phyloP scores from a whole-genome alignment of 2,329 filamentous ascomycete species.

The Tolypocladium tundrense region DNA sequence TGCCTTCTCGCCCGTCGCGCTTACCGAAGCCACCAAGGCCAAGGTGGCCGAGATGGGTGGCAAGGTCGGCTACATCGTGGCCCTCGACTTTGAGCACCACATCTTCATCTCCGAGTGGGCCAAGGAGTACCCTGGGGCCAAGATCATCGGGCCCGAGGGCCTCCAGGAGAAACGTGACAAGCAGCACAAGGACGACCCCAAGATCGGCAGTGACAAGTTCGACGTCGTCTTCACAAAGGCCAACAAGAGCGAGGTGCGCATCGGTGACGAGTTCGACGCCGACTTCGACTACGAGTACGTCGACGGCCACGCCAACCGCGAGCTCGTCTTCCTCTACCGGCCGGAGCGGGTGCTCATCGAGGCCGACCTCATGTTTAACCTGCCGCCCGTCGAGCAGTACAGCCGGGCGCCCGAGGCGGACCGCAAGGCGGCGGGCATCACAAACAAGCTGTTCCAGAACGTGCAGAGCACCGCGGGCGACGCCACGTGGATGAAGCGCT shows the following conservation, averaged over 20 bases:
- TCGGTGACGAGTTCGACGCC: conserved; percentile 69
- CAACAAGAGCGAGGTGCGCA: conserved; percentile 37
- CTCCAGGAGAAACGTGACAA: conserved; percentile 71
- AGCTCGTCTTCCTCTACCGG: conserved; percentile 79
- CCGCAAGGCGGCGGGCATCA: conserved; percentile 19
- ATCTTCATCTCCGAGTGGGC: conserved; percentile 86
- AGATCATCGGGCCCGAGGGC: conserved; percentile 72
- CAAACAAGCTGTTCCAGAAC: conserved; percentile 33
- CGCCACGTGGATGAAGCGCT: conserved; percentile 67
- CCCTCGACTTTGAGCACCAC: conserved; percentile 88
- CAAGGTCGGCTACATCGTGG: conserved; percentile 72
- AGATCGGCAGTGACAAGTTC: conserved; percentile 46
- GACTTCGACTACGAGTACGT: conserved; percentile 87
- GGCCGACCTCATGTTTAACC: conserved; percentile 86
- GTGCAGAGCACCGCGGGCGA: conserved; percentile 53
- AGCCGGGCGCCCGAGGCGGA: conserved; percentile 45
- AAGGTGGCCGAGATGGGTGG: conserved; percentile 56
- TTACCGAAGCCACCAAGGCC: conserved; percentile 62
- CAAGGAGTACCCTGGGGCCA: conserved; percentile 64
- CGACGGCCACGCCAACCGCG: conserved; percentile 68
- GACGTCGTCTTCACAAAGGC: conserved; percentile 55
- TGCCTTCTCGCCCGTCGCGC: conserved; percentile 82
- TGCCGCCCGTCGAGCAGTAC: conserved; percentile 83
- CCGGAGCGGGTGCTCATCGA: conserved; percentile 72
- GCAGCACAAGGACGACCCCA: conserved; percentile 30